Base-by-base conservation (phyloP, 2,329 filamentous ascomycete species). In the Monosporascus sp. region DNA sequence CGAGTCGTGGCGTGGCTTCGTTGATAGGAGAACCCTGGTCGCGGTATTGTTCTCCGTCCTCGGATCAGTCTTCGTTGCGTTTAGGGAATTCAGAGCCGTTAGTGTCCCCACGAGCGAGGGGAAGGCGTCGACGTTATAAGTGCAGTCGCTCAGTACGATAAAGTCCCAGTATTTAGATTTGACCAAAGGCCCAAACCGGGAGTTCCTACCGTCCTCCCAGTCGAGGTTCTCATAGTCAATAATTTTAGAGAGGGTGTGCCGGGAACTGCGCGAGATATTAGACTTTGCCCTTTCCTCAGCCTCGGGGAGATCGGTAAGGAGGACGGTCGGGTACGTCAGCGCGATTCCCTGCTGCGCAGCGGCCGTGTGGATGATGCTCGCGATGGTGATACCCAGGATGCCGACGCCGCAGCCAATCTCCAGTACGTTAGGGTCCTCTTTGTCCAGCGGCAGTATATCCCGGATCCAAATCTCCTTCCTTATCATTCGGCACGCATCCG, bases 391-490 rank as follows among this genome's bases (percentile, higher is more conserved):
- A 0, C 81, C 80, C 3, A 84, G 62, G 11, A 81, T 77, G 0
- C 81, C 81, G 0, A 84, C 77, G 3, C 81, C 81, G 48, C 77
- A 78, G 5, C 81, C 81, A 7, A 84, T 69, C 57, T 84, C 81
- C 2, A 84, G 62, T 7, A 83, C 66, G 43, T 73, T 74, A 18
- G 79, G 56, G 1, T 70, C 57, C 14, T 35, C 27, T 8, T 59
- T 53, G 20, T 25, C 39, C 3, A 41, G 39, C 0, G 58, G 57
- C 1, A 64, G 38, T 3, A 60, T 11, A 1, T 55, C 46, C 14
- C 53, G 45, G 20, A 60, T 59, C 20, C 5, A 49, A 11, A 6
- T 7, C 5, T n/a, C 31, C 17, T 31, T 27, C 8, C 56, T 51
- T 7, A 38, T 24, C 8, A 46, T 54, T 4, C 52, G 53, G 24